Evolutionary conservation across 495 filamentous ascomycete genomes (phyloP), one percentile per base, ranked within the genome.

Genomic region (Parathielavia appendiculata): DNA sequence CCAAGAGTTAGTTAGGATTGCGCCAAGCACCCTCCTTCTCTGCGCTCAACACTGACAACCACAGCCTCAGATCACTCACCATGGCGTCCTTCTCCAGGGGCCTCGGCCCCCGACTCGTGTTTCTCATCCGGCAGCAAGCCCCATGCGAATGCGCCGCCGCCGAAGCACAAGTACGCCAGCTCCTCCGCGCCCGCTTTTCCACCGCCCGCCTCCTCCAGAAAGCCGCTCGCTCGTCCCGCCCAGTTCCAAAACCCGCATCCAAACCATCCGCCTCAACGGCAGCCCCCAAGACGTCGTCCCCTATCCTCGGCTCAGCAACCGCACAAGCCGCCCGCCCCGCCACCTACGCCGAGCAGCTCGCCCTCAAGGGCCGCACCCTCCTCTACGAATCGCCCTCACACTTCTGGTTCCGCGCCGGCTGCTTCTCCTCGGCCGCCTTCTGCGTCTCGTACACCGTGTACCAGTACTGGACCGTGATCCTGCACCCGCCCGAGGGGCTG

Each of bases 381-480:
- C 71, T 89, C 35, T 90, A 84, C 73, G 72, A 83, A 57, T 77
- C 81, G 0, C 83, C 78, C 5, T 83, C 84, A 5, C 83, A 89
- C 60, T 75, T 76, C 53, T 70, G 74, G 62, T 87, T 82, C 69
- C 68, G 82, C 36, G 54, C 80, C 41, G 79, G 80, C 38, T 79
- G 80, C 65, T 84, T 86, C 65, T 66, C 71, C 38, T 71, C 82
- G 16, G 75, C 76, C 7, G 59, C 72, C 22, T 84, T 84, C 67
- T 86, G 82, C 70, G 74, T 86, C 53, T 64, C 71, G 14, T 84
- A 82, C 60, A 75, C 82, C 12, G 73, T 72, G 55, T 81, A 77
- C 65, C 79, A 83, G 62, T 82, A 80, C 50, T 79, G 78, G 62
- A 32, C 67, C 44, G 69, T 75, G 35, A 72, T 74, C 51, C 67